Evolutionary conservation across 208 protist species (phyloP), one percentile per base, ranked within the genome.

Genomic region (Trypanosoma caninum): DNA sequence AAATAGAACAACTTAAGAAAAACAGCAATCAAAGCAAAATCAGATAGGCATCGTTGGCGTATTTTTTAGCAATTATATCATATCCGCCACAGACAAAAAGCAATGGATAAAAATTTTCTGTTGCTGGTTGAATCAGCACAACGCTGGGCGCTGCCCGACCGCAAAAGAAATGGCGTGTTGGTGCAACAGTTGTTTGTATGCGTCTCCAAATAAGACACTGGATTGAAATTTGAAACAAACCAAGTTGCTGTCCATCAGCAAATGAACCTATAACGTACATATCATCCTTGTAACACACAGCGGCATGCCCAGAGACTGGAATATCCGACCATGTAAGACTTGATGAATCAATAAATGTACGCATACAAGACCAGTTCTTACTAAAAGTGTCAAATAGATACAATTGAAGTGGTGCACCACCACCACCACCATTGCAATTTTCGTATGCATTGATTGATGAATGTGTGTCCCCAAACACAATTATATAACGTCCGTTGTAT

Each of bases 381-480:
- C 55, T 16, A 3, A 69, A 2, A 13, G 62, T 69, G 25, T 69
- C 62, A 45, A 69, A 69, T 51, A 54, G 18, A 34, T 69, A 55
- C 22, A 67, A 3, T 3, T 7, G 27, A 23, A 30, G 25, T 18
- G 47, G 7, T 14, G 9, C 40, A 37, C 25, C 40, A 18, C 25
- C 48, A 3, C 23, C 37, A 44, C 25, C 51, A 27, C 30, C 25
- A 16, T 33, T 9, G 7, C 37, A 48, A 28, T 31, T 20, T 22
- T n/a, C 7, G 6, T 53, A n/a, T 42, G 23, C 22, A 27, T 14
- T 18, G 3, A 34, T 2, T 18, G 20, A 11, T 5, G 14, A 22
- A 33, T 42, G 33, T 10, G 37, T 6, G 16, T 81, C 84, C 1
- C 81, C 84, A 59, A 86, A 84, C 28, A 87, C 55, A 37, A 87